Evolutionary conservation across 805 yeast species (phyloP).

Genomic region (Groenewaldozyma tartarivorans): DNA sequence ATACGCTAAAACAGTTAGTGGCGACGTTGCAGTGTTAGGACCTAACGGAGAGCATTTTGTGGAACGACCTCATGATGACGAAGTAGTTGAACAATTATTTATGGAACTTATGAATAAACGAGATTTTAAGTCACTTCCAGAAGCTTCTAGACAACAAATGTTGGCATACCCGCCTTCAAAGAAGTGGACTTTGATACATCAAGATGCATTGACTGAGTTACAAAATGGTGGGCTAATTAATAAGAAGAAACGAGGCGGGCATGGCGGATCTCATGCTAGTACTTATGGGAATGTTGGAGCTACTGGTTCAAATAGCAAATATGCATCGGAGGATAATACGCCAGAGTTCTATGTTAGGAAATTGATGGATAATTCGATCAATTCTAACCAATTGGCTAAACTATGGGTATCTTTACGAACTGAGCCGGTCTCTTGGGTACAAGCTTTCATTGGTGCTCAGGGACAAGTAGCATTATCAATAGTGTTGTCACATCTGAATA

Average conservation of each 20-base stretch:
- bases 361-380: conserved; percentile 59
- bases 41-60: conserved; percentile 30
- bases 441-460: conserved; percentile 62
- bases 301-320: conserved; percentile 17
- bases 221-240: conserved; percentile 32
- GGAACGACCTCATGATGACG: conserved; percentile 58
- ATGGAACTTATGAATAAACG: conserved; percentile 64
- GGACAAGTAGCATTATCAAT: conserved; percentile 74
- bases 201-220: conserved; percentile 70
- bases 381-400: conserved; percentile 63
- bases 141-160: conserved; percentile 69
- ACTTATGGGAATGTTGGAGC: conserved; percentile 8
- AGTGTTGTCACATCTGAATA: conserved; percentile 47
- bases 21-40: conserved; percentile 1
- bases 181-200: conserved; percentile 87
- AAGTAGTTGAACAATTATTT: conserved; percentile 65
- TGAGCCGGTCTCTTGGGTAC: conserved; percentile 79
- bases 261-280: conserved; percentile 4
- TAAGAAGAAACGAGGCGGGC: conserved; percentile 26
- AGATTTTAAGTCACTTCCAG: conserved; percentile 63
- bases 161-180: conserved; percentile 62
- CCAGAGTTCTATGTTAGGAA: conserved; percentile 73
- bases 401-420: conserved; percentile 89
- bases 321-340: conserved; percentile 26
- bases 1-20: not conserved